Evolutionary conservation across 2,329 filamentous ascomycete species (phyloP).

Genomic region (Colletotrichum acutatum): DNA sequence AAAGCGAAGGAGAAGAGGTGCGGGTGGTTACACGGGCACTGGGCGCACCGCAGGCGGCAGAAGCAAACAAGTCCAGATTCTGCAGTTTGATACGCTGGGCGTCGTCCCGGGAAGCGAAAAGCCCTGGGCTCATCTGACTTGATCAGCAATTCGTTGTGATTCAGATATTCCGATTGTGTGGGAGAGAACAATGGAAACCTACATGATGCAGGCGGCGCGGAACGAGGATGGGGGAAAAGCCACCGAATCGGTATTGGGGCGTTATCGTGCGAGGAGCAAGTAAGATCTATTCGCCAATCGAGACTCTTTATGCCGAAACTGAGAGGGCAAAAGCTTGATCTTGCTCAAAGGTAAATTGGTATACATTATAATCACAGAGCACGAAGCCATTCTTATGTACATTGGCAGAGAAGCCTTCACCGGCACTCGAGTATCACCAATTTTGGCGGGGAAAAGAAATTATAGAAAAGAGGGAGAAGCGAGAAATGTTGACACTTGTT

Average conservation of each 20-base stretch:
- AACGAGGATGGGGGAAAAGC: background rate
- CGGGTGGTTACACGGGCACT: slow-evolving; percentile 10
- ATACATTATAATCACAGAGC: background rate
- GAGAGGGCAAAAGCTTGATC: background rate
- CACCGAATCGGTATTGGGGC: background rate
- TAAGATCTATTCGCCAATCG: background rate
- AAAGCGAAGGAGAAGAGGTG: background rate
- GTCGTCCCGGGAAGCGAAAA: slow-evolving; percentile 27
- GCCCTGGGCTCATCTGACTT: slow-evolving; percentile 28
- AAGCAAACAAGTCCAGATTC: slow-evolving; percentile 27
- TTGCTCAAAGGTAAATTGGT: background rate
- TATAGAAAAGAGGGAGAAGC: background rate
- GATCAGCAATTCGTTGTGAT: slow-evolving; percentile 27
- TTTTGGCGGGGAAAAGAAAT: background rate
- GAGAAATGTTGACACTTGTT: slow-evolving; percentile 29
- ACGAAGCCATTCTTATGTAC: background rate
- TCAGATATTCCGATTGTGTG: slow-evolving; percentile 24
- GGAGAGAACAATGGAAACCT: slow-evolving; percentile 1
- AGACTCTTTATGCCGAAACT: background rate
- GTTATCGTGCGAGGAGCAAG: background rate
- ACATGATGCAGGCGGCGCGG: background rate
- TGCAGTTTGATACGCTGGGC: slow-evolving; percentile 22
- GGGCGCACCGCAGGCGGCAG: background rate
- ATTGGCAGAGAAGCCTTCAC: background rate
- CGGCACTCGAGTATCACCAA: background rate